A percentile compares a stretch with the other conserved stretches of the same genome.
Conservation (phyloP, 768 basidiomycete genomes). For the Psilocybe azurescens region DNA sequence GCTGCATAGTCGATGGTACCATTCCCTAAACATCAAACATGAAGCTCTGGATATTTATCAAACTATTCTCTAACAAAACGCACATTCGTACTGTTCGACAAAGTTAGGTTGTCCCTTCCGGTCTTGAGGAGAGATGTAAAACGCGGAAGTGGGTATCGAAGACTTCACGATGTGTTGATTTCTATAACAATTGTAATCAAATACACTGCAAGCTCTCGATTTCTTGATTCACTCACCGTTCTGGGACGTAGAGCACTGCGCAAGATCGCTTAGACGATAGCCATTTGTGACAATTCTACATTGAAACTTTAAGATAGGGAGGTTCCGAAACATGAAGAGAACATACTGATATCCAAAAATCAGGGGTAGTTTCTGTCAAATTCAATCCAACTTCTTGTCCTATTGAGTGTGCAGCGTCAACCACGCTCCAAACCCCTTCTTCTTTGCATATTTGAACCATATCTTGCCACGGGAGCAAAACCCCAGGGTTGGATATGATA, state of each 20-base stretch:
- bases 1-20: conserved; percentile 65
- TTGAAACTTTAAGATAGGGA: background rate
- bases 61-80: conserved; percentile 7
- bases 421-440: conserved; percentile 65
- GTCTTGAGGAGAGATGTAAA: conserved; percentile 55
- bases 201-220: conserved; percentile 7
- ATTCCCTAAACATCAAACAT: conserved; percentile 51
- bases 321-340: background rate
- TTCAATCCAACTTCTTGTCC: conserved; percentile 76
- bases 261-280: conserved; percentile 70
- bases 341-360: conserved; percentile 81
- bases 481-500: conserved; percentile 69
- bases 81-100: conserved; percentile 57
- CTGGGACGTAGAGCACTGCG: conserved; percentile 78
- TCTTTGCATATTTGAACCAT: conserved; percentile 69
- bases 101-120: conserved; percentile 42
- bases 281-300: conserved; percentile 88
- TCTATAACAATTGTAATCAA: conserved; percentile 34
- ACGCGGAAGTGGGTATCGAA: conserved; percentile 59
- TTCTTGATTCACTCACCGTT: conserved; percentile 35
- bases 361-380: conserved; percentile 59
- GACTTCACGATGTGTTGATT: conserved; percentile 69
- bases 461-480: conserved; percentile 77
- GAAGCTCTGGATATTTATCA: background rate
- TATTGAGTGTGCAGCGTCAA: conserved; percentile 85